These are phyloP conservation scores for Plantago coronopus DNA, from an alignment of 305 asterid species.

Conservation along the genomic window DNA sequence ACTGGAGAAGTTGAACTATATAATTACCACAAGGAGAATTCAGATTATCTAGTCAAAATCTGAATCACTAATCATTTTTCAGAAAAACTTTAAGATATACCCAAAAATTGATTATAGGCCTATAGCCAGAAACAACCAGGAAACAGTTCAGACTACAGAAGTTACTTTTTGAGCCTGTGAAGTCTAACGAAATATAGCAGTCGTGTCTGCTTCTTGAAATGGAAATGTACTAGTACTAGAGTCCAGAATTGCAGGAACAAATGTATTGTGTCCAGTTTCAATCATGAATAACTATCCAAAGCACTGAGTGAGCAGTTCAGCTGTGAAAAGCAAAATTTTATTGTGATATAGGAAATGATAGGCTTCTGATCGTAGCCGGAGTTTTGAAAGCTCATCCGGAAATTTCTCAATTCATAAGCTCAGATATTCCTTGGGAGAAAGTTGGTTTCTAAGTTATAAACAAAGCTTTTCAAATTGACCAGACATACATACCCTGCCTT, in stretches of 20 bases:
- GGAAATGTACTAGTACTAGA: too few species aligned
- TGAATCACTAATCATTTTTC: background rate
- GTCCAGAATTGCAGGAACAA: too few species aligned
- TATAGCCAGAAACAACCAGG: background rate
- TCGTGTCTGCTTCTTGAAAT: too few species aligned
- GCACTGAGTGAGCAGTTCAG: too few species aligned
- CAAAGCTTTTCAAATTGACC: conserved; percentile 12
- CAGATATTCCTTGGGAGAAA: background rate
- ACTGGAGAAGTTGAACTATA: conserved; percentile 4
- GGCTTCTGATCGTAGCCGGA: too few species aligned
- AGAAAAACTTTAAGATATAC: background rate
- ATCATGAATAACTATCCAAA: too few species aligned
- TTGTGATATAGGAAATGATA: too few species aligned
- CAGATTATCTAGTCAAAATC: background rate
- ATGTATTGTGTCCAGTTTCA: too few species aligned
- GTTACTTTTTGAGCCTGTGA: background rate
- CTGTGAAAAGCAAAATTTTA: too few species aligned
- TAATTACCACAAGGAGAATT: background rate
- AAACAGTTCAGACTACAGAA: background rate
- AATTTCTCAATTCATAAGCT: background rate
- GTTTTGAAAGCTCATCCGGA: too few species aligned
- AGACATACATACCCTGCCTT: conserved; percentile 58
- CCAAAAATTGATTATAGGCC: background rate
- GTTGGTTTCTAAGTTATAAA: background rate
- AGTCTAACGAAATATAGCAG: too few species aligned